Evolutionary conservation across 225 moss, liverwort and hornwort species (phyloP).

Genomic region (Pleurozium schreberi): DNA sequence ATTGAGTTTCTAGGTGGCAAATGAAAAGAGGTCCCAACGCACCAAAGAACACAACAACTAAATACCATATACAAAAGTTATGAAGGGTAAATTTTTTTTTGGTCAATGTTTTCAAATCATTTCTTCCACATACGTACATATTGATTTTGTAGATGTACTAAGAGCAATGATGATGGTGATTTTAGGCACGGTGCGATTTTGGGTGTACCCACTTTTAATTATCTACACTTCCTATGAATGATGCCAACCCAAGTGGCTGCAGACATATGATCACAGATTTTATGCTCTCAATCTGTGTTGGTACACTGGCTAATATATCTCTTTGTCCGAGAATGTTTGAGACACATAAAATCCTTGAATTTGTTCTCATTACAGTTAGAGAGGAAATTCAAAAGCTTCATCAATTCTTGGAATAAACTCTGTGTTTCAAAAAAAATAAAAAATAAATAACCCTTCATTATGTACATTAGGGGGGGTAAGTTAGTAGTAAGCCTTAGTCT

Average conservation of each 20-base stretch:
- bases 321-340: neutral
- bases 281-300: neutral
- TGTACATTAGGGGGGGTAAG: too few species aligned
- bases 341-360: neutral
- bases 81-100: rapidly evolving
- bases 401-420: too few species aligned
- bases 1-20: neutral
- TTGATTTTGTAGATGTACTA: neutral
- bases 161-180: rapidly evolving
- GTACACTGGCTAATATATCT: neutral
- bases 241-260: neutral
- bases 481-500: too few species aligned
- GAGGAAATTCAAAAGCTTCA: neutral
- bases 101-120: rapidly evolving
- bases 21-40: rapidly evolving
- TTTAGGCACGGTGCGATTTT: rapidly evolving
- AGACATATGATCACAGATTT: conserved; percentile 7
- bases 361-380: neutral
- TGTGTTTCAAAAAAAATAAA: neutral
- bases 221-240: neutral
- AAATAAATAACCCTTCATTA: too few species aligned
- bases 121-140: neutral
- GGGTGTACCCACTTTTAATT: neutral
- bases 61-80: rapidly evolving
- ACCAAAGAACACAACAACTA: rapidly evolving